phyloP scores from a whole-genome alignment of 345 rosid genomes.

The Rubroshorea leprosula region DNA sequence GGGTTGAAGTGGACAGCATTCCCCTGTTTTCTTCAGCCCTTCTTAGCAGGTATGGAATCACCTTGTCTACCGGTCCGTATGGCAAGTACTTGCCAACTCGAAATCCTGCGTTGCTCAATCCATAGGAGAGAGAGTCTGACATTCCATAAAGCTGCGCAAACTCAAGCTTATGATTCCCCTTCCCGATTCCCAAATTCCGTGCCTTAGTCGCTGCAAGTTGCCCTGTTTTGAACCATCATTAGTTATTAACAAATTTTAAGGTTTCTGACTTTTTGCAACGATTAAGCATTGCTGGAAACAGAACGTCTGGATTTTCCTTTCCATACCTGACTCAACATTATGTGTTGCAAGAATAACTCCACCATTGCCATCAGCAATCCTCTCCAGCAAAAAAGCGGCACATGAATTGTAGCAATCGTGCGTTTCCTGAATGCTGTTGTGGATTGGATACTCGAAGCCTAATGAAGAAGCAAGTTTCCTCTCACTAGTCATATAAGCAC shows the following conservation, averaged over 20 bases:
- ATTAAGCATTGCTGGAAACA: too few species aligned
- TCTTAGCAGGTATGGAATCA: conserved; percentile 76
- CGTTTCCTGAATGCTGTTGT: conserved; percentile 58
- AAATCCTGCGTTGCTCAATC: conserved; percentile 76
- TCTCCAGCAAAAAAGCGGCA: conserved; percentile 64
- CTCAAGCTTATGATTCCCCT: conserved; percentile 44
- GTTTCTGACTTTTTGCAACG: too few species aligned
- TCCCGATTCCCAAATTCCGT: conserved; percentile 52
- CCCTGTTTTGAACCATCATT: too few species aligned
- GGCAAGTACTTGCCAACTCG: conserved; percentile 90
- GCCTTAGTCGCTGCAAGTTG: conserved; percentile 58
- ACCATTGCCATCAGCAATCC: conserved; percentile 43
- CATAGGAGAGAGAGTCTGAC: conserved; percentile 76
- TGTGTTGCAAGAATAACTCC: conserved; percentile 90
- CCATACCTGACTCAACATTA: conserved; percentile 73
- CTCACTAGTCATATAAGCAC: conserved; percentile 86
- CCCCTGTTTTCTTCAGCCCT: conserved; percentile 96
- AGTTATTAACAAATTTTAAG: too few species aligned
- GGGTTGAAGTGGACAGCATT: conserved; percentile 50
- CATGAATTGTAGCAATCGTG: conserved; percentile 76
- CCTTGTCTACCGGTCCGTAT: conserved; percentile 60
- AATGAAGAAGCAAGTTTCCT: conserved; percentile 47
- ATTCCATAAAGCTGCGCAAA: conserved; percentile 92
- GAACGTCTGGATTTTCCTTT: too few species aligned
- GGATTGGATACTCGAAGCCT: conserved; percentile 73